Evolutionary conservation across 495 filamentous ascomycete species (phyloP), one percentile per base, ranked within the genome.

Genomic region (Daldinia bambusicola): DNA sequence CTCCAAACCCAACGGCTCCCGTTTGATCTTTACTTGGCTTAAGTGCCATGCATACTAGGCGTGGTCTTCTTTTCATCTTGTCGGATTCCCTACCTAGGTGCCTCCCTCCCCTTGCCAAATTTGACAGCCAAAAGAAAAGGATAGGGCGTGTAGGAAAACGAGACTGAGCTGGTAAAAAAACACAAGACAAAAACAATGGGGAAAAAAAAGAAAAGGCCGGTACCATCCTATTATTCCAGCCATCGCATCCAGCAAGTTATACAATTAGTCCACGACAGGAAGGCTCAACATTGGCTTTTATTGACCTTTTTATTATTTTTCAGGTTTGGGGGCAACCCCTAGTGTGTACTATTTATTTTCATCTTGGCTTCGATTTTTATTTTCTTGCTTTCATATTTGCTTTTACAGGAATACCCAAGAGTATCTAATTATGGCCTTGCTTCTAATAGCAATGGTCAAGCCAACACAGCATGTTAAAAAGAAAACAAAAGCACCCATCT

Each of bases 331-430:
- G 69, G 32, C 30, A 14, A 26, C 53, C n/a, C 36, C 43, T 52
- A 66, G 70, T 73, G 50, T 66, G 70, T 63, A 66, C 18, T 18
- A 31, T 53, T 68, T 43, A 4, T 26, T 26, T 26, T 26, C 1
- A 3, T 26, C 26, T 26, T 26, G 26, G 26, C 26, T 26, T 26
- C 26, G 26, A 26, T 26, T 26, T 26, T 55, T 63, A n/a, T 34
- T 63, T 63, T 34, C 60, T 43, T 43, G 3, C 34, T 62, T 40
- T 56, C 8, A 48, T 9, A 22, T 51, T 36, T 55, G 48, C 26
- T 67, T 67, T 63, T 63, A 65, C 69, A 55, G 59, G 43, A 68
- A 68, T 64, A 65, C 70, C 65, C 61, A 72, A 40, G 51, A 72
- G 55, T 65, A 73, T 66, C 36, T 73, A 66, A 72, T 72, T 72